phyloP scores from a whole-genome alignment of 2,329 filamentous ascomycete genomes.

The Colletotrichum graminicola region DNA sequence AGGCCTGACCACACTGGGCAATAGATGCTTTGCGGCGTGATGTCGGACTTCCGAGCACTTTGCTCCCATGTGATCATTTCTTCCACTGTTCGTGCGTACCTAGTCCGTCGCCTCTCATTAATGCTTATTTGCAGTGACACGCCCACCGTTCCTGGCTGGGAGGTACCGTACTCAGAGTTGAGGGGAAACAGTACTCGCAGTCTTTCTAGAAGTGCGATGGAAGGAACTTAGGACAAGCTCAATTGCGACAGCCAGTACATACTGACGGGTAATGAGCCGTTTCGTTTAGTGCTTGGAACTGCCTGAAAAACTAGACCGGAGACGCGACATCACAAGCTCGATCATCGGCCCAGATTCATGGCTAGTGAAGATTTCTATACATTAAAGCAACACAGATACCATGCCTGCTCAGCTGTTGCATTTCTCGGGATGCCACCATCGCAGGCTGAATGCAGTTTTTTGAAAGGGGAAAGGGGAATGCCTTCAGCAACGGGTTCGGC shows the following conservation, averaged over 20 bases:
- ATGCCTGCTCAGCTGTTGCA: background rate
- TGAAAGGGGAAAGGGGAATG: background rate
- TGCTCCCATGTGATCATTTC: slow-evolving; percentile 26
- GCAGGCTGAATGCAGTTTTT: background rate
- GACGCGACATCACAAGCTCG: background rate
- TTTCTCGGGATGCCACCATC: background rate
- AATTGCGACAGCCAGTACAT: background rate
- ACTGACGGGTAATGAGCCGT: background rate
- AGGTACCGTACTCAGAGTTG: too few relatives aligned
- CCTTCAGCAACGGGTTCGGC: background rate
- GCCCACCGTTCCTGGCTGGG: background rate
- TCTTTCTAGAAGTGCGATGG: fast-evolving
- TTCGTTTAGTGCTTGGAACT: background rate
- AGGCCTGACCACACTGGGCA: background rate
- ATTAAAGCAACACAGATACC: background rate
- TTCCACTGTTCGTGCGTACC: background rate
- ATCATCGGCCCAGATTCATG: slow-evolving; percentile 10
- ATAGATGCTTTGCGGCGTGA: slow-evolving; percentile 1
- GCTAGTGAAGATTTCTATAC: background rate
- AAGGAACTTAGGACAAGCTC: background rate
- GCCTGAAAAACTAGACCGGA: slow-evolving; percentile 20
- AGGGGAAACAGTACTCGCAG: too few relatives aligned
- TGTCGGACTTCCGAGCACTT: slow-evolving; percentile 24
- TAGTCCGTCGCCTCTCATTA: background rate
- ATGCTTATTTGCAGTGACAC: background rate